Percentiles rank a stretch among this genome's conserved stretches.
Evolutionary conservation across 2,329 filamentous ascomycete species (phyloP).

Genomic region (Neoarthrinium moseri): DNA sequence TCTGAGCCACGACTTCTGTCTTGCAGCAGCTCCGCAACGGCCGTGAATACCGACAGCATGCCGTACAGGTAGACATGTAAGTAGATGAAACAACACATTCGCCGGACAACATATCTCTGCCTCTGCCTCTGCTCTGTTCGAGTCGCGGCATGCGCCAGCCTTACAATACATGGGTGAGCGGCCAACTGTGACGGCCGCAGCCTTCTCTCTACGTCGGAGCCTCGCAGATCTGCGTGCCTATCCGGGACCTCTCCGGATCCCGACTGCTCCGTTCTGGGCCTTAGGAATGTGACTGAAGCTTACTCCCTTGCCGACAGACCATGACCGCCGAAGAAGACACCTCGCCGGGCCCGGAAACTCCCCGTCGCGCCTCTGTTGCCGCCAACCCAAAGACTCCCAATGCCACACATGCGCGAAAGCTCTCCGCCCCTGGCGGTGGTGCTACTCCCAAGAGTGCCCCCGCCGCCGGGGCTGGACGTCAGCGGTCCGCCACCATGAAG

Average conservation of each 20-base stretch:
- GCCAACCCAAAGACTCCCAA: conserved; percentile 17
- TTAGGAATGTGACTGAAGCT: conserved; percentile 20
- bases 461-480: conserved; percentile 16
- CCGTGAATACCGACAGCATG: conserved; percentile 8
- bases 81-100: not conserved
- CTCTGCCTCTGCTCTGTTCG: not conserved
- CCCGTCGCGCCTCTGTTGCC: conserved; percentile 14
- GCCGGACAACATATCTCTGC: not conserved
- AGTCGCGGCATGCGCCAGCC: conserved; percentile 16
- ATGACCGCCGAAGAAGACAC: conserved; percentile 31
- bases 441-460: conserved; percentile 19
- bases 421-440: conserved; percentile 17
- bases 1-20: not conserved
- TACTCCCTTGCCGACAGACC: conserved; percentile 18
- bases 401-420: conserved; percentile 13
- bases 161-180: conserved; percentile 11
- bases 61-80: conserved; percentile 10
- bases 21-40: not conserved
- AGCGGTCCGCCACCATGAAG: conserved; percentile 24
- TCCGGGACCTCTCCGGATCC: no score
- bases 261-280: conserved; percentile 3
- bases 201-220: conserved; percentile 7
- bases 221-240: conserved; percentile 12
- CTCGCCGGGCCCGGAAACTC: conserved; percentile 22
- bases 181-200: conserved; percentile 14